Evolutionary conservation across 108 stramenopile species (phyloP).

Genomic region (Ochromonas danica): DNA sequence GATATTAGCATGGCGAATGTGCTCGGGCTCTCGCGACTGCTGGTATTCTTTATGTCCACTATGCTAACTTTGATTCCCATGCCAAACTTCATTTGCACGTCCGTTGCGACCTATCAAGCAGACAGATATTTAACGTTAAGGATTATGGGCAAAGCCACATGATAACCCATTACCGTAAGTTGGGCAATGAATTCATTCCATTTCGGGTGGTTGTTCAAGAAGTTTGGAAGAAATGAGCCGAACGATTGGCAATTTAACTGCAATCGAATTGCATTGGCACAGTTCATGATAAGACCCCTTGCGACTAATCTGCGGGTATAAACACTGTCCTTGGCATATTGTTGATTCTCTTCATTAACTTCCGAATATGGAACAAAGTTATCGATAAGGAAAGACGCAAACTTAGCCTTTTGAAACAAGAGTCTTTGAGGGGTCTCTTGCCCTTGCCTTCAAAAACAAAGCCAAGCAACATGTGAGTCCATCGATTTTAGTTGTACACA

Average conservation of each 20-base stretch:
- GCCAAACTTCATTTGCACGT: conserved; percentile 9
- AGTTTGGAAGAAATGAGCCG: background rate
- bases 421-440: conserved; percentile 2
- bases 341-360: background rate
- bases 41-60: background rate
- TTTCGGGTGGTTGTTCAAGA: background rate
- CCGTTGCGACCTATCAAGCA: background rate
- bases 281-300: conserved; percentile 31
- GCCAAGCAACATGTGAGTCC: background rate
- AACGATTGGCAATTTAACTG: background rate
- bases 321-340: background rate
- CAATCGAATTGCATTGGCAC: conserved; percentile 29
- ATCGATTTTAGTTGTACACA: background rate
- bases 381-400: conserved; percentile 9
- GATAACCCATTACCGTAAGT: background rate
- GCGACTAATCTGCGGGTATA: background rate
- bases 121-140: background rate
- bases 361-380: conserved; percentile 6
- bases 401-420: conserved; percentile 26
- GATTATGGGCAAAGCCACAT: background rate
- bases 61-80: background rate
- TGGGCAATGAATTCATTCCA: conserved; percentile 30
- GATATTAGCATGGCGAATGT: background rate
- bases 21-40: no score
- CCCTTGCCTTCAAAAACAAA: background rate